phyloP scores from a whole-genome alignment of 306 rosid genomes.

The Echinosophora koreensis region DNA sequence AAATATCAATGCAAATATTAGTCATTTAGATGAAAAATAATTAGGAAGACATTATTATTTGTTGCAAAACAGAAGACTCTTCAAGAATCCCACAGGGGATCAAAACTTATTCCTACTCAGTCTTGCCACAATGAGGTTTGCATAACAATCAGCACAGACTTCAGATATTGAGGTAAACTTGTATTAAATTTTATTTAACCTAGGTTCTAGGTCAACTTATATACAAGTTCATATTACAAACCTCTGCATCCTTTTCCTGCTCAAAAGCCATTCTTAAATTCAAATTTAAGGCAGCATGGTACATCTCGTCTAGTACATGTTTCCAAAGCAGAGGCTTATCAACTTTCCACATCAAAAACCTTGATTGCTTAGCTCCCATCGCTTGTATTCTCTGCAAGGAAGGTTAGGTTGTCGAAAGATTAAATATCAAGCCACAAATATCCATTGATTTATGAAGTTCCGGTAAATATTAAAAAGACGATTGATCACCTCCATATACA shows the following conservation, averaged over 20 bases:
- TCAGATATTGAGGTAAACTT: conserved; percentile 5
- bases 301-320: conserved; percentile 85
- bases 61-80: conserved; percentile 2
- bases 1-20: not conserved
- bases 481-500: conserved; percentile 82
- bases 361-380: conserved; percentile 41
- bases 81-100: not conserved
- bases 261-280: conserved; percentile 65
- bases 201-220: not conserved
- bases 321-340: conserved; percentile 67
- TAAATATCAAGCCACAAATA: conserved; percentile 31
- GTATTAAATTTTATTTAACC: not conserved
- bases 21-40: not conserved
- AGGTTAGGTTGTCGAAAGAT: conserved; percentile 24
- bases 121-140: conserved; percentile 7
- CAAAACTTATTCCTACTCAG: not conserved
- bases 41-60: not conserved
- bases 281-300: conserved; percentile 91
- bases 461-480: conserved; percentile 21
- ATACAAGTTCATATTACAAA: conserved; percentile 42
- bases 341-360: conserved; percentile 76
- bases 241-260: conserved; percentile 76
- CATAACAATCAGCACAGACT: conserved; percentile 25
- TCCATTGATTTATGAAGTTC: conserved; percentile 3
- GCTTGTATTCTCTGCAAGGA: conserved; percentile 70